phyloP scores from a whole-genome alignment of 2,329 filamentous ascomycete species.

The Monosporascus sp. region DNA sequence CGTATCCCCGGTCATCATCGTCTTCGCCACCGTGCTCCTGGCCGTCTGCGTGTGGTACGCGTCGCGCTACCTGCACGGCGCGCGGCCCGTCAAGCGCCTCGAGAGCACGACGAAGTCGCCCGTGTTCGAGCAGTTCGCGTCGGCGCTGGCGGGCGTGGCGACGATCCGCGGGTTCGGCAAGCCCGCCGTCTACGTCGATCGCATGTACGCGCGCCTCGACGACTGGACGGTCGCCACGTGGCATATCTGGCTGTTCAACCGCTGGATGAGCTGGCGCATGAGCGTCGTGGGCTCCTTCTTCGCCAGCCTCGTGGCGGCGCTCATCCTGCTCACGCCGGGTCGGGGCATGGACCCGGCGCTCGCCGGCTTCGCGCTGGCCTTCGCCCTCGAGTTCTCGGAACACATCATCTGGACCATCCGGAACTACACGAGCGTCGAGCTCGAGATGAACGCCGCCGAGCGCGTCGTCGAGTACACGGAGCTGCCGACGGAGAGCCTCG shows the following conservation, averaged over 20 bases:
- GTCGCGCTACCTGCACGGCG: conserved; percentile 60
- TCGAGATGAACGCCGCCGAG: conserved; percentile 76
- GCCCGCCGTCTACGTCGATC: conserved; percentile 57
- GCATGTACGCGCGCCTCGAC: conserved; percentile 67
- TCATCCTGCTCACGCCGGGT: conserved; percentile 55
- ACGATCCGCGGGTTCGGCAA: conserved; percentile 76
- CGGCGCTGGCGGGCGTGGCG: conserved; percentile 64
- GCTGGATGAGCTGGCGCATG: conserved; percentile 74
- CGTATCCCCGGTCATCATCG: conserved; percentile 61
- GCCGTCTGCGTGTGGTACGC: conserved; percentile 53
- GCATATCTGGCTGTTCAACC: conserved; percentile 67
- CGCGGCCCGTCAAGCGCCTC: conserved; percentile 69
- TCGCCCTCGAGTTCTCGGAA: conserved; percentile 63
- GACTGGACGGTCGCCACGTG: conserved; percentile 60
- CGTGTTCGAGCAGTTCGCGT: conserved; percentile 74
- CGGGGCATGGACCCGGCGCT: conserved; percentile 61
- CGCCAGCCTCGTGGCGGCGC: conserved; percentile 56
- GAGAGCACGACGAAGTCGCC: conserved; percentile 74
- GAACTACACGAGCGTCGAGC: conserved; percentile 64
- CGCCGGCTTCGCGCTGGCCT: conserved; percentile 70
- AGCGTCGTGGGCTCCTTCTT: conserved; percentile 64
- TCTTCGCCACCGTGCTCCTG: conserved; percentile 56
- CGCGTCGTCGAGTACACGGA: conserved; percentile 70
- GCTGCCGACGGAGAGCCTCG: conserved; percentile 61
- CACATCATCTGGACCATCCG: conserved; percentile 61